Evolutionary conservation across 2,329 filamentous ascomycete genomes (phyloP), one percentile per base, ranked within the genome.

Genomic region (Eutypa lata): DNA sequence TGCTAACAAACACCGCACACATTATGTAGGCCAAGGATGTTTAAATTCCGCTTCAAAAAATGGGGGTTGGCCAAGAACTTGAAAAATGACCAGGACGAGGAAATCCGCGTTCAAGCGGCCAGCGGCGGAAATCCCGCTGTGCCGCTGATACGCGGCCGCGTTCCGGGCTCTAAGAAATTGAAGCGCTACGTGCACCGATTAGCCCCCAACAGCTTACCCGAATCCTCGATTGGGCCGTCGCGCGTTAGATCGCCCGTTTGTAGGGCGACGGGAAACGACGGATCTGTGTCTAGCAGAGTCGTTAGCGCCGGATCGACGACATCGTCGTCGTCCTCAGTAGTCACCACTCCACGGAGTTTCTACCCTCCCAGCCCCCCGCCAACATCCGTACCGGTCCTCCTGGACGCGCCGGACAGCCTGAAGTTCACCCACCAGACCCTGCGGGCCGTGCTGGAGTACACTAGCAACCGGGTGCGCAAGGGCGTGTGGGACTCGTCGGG

Each of bases 51-150:
- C 16, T 54, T 56, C 47, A 52, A 51, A 13, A 26, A 37, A 31
- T 57, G 55, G 55, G 55, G 55, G 2, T 14, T 67, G 53, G 56
- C 58, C 52, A 60, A 64, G 44, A 54, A 59, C 28, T 52, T 66
- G 11, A 35, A 59, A 19, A 57, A 53, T 4, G 46, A 63, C 33
- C 51, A 58, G 21, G 63, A 50, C 3, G 58, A 64, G 24, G 44
- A 43, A 18, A 51, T 54, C 16, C 48, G 28, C n/a, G 19, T 47
- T 24, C 38, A 40, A 21, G 48, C 44, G 19, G 38, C 42, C 37
- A 26, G 33, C 5, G 43, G 42, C 51, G 31, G 26, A n/a, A 18
- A 33, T 2, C 22, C 48, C 10, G 19, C 21, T 18, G 37, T 38
- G 3, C 54, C 45, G 10, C 46, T 52, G 8, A 33, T 54, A n/a